Conservation (phyloP, 1,284 basidiomycete species). For the Cutaneotrichosporon cavernicola region DNA sequence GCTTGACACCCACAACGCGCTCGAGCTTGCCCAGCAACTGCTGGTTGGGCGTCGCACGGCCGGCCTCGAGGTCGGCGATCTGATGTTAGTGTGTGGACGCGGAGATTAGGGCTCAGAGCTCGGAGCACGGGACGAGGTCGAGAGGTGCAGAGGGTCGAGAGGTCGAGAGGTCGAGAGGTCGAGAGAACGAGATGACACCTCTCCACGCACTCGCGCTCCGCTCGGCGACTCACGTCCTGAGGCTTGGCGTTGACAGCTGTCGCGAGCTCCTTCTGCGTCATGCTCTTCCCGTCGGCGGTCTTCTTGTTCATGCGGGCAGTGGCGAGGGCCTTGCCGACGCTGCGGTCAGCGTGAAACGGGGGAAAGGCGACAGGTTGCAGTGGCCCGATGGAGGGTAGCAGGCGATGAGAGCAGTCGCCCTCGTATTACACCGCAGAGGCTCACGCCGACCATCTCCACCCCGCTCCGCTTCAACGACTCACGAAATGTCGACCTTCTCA, state of each 20-base stretch:
- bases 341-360: conserved; percentile 17
- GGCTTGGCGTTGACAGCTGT: conserved; percentile 58
- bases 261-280: conserved; percentile 89
- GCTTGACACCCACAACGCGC: conserved; percentile 82
- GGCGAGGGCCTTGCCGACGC: conserved; percentile 71
- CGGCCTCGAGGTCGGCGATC: conserved; percentile 75
- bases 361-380: background rate
- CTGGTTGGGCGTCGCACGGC: conserved; percentile 84
- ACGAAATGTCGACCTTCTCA: conserved; percentile 64
- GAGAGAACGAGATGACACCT: background rate
- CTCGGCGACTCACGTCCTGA: conserved; percentile 43
- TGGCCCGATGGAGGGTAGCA: background rate
- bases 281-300: conserved; percentile 53
- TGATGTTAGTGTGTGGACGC: conserved; percentile 18
- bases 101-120: too few species aligned
- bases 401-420: too few species aligned
- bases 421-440: too few species aligned
- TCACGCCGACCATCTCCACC: background rate
- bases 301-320: conserved; percentile 66
- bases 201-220: background rate
- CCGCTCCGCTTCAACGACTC: conserved; percentile 21
- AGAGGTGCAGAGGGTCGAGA: too few species aligned
- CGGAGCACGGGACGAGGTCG: background rate
- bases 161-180: too few species aligned
- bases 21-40: conserved; percentile 92